Evolutionary conservation across 495 filamentous ascomycete genomes (phyloP).

Genomic region (Aspergillus olivimuriae): DNA sequence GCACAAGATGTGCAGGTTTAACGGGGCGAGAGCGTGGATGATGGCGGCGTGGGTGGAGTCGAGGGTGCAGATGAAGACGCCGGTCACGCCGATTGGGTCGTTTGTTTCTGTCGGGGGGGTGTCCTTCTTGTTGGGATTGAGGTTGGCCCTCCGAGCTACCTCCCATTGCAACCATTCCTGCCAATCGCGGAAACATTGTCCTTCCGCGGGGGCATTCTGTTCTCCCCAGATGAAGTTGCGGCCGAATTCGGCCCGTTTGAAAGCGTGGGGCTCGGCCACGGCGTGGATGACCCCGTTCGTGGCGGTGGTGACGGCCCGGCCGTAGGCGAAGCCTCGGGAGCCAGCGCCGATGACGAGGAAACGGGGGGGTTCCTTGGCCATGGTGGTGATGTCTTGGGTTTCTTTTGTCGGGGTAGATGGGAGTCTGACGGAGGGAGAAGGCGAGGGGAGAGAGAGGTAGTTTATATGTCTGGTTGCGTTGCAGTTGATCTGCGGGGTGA

Average conservation of each 20-base stretch:
- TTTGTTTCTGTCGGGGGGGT: constrained; percentile 2
- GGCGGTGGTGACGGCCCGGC: constrained; percentile 52
- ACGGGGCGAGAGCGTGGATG: constrained; percentile 58
- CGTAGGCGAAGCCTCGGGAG: constrained; percentile 73
- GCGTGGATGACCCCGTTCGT: constrained; percentile 62
- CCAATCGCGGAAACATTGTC: constrained; percentile 69
- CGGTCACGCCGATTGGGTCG: constrained; percentile 49
- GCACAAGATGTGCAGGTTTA: constrained; percentile 79
- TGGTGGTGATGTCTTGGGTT: background rate
- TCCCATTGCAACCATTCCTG: constrained; percentile 64
- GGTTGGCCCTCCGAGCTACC: constrained; percentile 41
- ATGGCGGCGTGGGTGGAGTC: constrained; percentile 84
- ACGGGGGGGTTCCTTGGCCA: constrained; percentile 23
- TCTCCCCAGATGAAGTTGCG: constrained; percentile 61
- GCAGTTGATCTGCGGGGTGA: too few relatives aligned
- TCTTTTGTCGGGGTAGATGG: background rate
- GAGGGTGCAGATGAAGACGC: constrained; percentile 78
- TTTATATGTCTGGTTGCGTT: too few relatives aligned
- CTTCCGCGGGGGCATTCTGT: constrained; percentile 32
- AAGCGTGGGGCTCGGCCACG: constrained; percentile 74
- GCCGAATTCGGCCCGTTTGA: constrained; percentile 65
- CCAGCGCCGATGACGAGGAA: constrained; percentile 86
- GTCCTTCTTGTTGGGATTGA: too few relatives aligned
- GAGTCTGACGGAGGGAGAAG: background rate
- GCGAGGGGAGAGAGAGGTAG: too few relatives aligned